Evolutionary conservation across 179 eudicot species (phyloP), one percentile per base, ranked within the genome.

Genomic region (Actinidia chinensis): DNA sequence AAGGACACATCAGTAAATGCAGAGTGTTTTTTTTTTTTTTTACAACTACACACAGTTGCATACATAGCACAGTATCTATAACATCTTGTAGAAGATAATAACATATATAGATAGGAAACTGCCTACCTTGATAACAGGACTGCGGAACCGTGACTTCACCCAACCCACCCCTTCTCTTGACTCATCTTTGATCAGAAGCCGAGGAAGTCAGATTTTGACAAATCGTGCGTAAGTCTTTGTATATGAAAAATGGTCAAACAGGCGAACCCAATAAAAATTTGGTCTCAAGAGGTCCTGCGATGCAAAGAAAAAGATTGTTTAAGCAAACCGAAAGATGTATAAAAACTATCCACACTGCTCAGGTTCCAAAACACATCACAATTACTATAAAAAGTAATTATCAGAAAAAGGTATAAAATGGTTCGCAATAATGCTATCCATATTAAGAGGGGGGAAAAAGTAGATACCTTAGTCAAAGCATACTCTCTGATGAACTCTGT

Each of bases 141-240:
- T 69, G 36, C 82, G 89, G 67, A 90, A 82, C 17, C 88, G 88
- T 40, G 92, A 90, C 74, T 89, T 87, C 25, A 87, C 87, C 92
- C 88, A 87, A 20, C 89, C 90, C 44, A 86, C 82, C 94, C 94
- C 89, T 51, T 81, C 85, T 71, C 83, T 82, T 64, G 86, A 70
- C 54, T 79, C 85, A 60, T 83, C 91, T 46, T n/a, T 74, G 68
- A 17, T 75, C 70, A 79, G 58, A 65, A 76, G 89, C 85, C 20
- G 81, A 78, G n/a, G n/a, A 22, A 90, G 85, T 54, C 77, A 82
- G 23, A 90, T 82, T 79, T 85, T 84, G 78, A 90, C 81, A 80
- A 84, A 87, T 6, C 79, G 81, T 1, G 75, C 54, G 56, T 87
- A 90, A n/a, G 18, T 82, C 76, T 76, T 88, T 67, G 79, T 66